Evolutionary conservation across 495 filamentous ascomycete genomes (phyloP).

Genomic region (Penicillium atrosanguineum): DNA sequence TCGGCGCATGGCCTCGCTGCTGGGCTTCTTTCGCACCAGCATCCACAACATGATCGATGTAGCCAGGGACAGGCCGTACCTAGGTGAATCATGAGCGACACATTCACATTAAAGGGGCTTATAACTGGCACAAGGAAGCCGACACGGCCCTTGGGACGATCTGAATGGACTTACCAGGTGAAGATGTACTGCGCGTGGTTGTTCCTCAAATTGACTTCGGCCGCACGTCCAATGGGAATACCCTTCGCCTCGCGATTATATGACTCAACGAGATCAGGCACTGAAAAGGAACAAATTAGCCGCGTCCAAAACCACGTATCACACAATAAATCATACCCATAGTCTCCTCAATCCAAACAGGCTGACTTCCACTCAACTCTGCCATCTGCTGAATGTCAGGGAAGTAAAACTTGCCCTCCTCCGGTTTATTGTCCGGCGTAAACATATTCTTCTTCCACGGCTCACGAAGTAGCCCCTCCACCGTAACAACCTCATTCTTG

Average conservation of each 20-base stretch:
- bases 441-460: slow-evolving; percentile 98
- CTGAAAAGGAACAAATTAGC: slow-evolving; percentile 41
- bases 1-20: slow-evolving; percentile 61
- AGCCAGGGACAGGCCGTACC: slow-evolving; percentile 84
- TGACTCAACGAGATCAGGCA: slow-evolving; percentile 69
- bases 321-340: slow-evolving; percentile 59
- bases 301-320: slow-evolving; percentile 1
- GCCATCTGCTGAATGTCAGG: slow-evolving; percentile 95
- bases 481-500: slow-evolving; percentile 62
- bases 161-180: slow-evolving; percentile 70
- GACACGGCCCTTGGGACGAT: background rate
- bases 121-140: background rate
- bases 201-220: slow-evolving; percentile 91
- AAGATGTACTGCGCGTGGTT: slow-evolving; percentile 98
- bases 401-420: slow-evolving; percentile 85
- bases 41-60: slow-evolving; percentile 95
- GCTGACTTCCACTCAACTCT: slow-evolving; percentile 72
- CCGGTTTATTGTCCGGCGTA: slow-evolving; percentile 83
- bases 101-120: background rate
- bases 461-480: slow-evolving; percentile 81
- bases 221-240: slow-evolving; percentile 86
- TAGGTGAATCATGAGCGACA: slow-evolving; percentile 37
- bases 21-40: slow-evolving; percentile 80
- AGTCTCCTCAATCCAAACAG: slow-evolving; percentile 95
- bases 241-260: slow-evolving; percentile 73